A percentile compares a stretch with the other conserved stretches of the same genome.
phyloP scores from a whole-genome alignment of 2,329 filamentous ascomycete species.

The Balansia obtecta region DNA sequence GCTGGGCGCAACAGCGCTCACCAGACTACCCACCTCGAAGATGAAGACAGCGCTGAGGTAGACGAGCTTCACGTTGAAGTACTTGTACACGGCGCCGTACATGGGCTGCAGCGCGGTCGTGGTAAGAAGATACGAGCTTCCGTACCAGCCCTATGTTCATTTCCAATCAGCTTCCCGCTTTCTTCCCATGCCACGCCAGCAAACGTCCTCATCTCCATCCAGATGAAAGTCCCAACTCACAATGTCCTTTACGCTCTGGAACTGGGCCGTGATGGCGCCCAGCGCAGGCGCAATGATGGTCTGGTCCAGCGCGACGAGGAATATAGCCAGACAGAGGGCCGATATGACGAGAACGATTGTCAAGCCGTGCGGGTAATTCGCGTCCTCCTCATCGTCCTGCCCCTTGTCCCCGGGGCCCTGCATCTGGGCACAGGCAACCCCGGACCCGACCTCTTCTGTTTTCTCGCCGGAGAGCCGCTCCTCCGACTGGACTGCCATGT shows the following conservation, averaged over 20 bases:
- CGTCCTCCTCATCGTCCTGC: slow-evolving; percentile 8
- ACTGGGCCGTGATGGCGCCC: slow-evolving; percentile 36
- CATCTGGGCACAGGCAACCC: too few species aligned
- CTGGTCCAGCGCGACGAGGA: slow-evolving; percentile 38
- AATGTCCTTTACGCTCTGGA: slow-evolving; percentile 32
- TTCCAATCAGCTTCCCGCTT: not conserved
- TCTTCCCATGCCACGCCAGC: not conserved
- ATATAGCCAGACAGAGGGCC: slow-evolving; percentile 33
- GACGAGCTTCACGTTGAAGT: slow-evolving; percentile 34
- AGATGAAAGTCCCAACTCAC: too few species aligned
- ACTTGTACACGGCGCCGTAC: slow-evolving; percentile 37
- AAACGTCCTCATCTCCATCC: too few species aligned
- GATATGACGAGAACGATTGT: slow-evolving; percentile 29
- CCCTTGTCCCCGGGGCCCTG: too few species aligned
- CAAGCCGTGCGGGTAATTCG: slow-evolving; percentile 26
- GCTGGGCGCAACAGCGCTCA: slow-evolving; percentile 31
- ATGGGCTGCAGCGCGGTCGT: slow-evolving; percentile 36
- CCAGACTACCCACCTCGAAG: slow-evolving; percentile 31
- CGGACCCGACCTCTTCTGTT: too few species aligned
- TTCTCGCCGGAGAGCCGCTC: too few species aligned
- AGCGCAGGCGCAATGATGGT: slow-evolving; percentile 41
- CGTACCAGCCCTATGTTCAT: slow-evolving; percentile 37
- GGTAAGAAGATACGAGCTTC: slow-evolving; percentile 35
- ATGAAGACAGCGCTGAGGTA: slow-evolving; percentile 31
- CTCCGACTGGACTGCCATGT: too few species aligned